Conservation (phyloP, 2,329 filamentous ascomycete genomes). For the Curvularia spicifera region DNA sequence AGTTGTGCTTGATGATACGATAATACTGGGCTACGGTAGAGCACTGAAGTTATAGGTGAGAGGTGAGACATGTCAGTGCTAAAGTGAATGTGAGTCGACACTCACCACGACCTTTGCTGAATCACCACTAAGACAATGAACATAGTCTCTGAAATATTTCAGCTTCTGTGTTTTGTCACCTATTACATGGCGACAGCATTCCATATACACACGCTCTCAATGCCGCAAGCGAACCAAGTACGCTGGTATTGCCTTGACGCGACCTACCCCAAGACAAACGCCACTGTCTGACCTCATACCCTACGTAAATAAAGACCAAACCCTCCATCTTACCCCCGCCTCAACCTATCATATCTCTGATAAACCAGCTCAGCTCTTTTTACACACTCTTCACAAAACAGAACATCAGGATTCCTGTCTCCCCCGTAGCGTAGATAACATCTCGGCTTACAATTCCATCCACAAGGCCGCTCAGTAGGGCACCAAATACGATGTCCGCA, state of each 20-base stretch:
- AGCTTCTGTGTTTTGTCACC: neutral
- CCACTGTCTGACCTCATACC: neutral
- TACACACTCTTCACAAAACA: constrained; percentile 25
- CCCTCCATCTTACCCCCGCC: neutral
- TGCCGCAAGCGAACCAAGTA: neutral
- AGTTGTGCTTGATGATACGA: neutral
- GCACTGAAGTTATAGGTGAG: neutral
- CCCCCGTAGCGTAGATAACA: too few species aligned
- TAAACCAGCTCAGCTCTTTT: constrained; percentile 20
- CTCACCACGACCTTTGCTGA: neutral
- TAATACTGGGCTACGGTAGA: too few species aligned
- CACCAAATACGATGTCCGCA: constrained; percentile 27
- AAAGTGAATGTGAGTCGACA: neutral
- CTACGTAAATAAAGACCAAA: neutral
- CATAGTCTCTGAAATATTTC: neutral
- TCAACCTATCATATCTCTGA: constrained; percentile 9
- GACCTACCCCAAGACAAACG: neutral
- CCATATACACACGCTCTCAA: neutral
- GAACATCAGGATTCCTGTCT: constrained; percentile 3
- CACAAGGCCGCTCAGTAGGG: constrained; percentile 10
- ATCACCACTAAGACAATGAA: neutral
- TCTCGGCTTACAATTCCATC: constrained; percentile 16
- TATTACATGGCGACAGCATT: neutral
- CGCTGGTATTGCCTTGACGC: neutral
- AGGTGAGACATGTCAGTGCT: neutral